Evolutionary conservation across 2,329 filamentous ascomycete species (phyloP).

Genomic region (Pseudogymnoascus sp.): DNA sequence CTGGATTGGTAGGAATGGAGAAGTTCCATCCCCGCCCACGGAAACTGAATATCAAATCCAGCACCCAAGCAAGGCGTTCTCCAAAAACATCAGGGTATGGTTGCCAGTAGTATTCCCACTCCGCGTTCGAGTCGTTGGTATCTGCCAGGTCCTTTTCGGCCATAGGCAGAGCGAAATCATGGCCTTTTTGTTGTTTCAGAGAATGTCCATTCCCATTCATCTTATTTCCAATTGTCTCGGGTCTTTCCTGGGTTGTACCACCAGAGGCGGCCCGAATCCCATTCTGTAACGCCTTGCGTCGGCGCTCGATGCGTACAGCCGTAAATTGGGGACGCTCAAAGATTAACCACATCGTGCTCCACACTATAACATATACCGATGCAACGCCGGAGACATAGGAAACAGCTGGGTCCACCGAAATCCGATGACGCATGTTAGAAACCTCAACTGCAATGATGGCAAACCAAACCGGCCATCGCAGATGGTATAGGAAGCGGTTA

Average conservation of each 20-base stretch:
- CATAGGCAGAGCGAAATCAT: neutral
- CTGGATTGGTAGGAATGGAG: constrained; percentile 43
- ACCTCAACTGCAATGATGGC: constrained; percentile 38
- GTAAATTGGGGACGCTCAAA: constrained; percentile 50
- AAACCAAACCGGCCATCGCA: constrained; percentile 43
- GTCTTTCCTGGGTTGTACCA: constrained; percentile 10
- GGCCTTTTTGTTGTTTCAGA: neutral
- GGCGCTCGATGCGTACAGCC: constrained; percentile 37
- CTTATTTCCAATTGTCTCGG: constrained; percentile 14
- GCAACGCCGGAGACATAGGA: constrained; percentile 45
- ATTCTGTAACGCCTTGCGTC: constrained; percentile 17
- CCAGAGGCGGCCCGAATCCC: neutral
- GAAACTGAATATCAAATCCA: constrained; percentile 47
- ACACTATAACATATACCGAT: constrained; percentile 43
- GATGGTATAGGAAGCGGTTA: constrained; percentile 42
- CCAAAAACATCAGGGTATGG: constrained; percentile 45
- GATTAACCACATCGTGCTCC: constrained; percentile 42
- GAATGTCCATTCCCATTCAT: neutral
- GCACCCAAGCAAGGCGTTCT: constrained; percentile 46
- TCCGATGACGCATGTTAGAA: constrained; percentile 34
- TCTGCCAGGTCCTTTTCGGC: neutral
- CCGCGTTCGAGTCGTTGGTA: constrained; percentile 17
- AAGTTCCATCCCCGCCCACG: constrained; percentile 53
- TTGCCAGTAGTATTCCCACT: constrained; percentile 52
- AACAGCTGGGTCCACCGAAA: constrained; percentile 44